These are phyloP conservation scores for Lactarius trivialis DNA, from an alignment of 768 basidiomycete genomes.

Conservation along the genomic window DNA sequence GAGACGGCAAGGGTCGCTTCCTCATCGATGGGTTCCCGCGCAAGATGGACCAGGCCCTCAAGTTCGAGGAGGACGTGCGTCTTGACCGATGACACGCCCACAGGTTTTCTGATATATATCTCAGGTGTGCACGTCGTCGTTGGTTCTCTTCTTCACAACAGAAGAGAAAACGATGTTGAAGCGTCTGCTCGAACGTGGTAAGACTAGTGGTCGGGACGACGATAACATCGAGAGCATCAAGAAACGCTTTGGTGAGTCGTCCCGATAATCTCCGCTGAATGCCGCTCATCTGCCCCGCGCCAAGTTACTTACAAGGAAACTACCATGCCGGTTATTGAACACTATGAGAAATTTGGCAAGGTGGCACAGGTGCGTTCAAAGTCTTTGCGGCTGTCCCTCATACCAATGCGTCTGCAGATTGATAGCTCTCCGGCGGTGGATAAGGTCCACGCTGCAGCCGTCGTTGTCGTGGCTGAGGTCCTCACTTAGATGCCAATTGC, in stretches of 20 bases:
- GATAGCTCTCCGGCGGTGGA: slow-evolving; percentile 64
- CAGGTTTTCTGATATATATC: not conserved
- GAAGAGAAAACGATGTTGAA: slow-evolving; percentile 82
- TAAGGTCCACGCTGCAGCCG: slow-evolving; percentile 60
- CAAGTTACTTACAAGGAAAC: slow-evolving; percentile 78
- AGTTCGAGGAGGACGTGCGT: slow-evolving; percentile 80
- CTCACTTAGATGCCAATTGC: slow-evolving; percentile 26
- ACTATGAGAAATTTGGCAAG: slow-evolving; percentile 61
- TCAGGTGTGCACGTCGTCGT: slow-evolving; percentile 73
- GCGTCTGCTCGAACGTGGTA: slow-evolving; percentile 81
- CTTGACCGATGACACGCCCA: not conserved
- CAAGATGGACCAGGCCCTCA: slow-evolving; percentile 95
- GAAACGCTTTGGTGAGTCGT: slow-evolving; percentile 88
- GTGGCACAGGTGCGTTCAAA: slow-evolving; percentile 63
- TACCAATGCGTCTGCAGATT: slow-evolving; percentile 39
- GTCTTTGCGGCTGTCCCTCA: not conserved
- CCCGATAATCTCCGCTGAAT: not conserved
- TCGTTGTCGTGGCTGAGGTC: slow-evolving; percentile 45
- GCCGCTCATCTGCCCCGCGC: not conserved
- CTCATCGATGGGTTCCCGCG: slow-evolving; percentile 96
- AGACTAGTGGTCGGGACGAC: slow-evolving; percentile 93
- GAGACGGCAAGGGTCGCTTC: slow-evolving; percentile 71
- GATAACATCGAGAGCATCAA: slow-evolving; percentile 92
- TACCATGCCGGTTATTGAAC: slow-evolving; percentile 89
- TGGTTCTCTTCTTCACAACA: slow-evolving; percentile 82